Evolutionary conservation across 208 protist species (phyloP).

Genomic region (Leishmania tarentolae): DNA sequence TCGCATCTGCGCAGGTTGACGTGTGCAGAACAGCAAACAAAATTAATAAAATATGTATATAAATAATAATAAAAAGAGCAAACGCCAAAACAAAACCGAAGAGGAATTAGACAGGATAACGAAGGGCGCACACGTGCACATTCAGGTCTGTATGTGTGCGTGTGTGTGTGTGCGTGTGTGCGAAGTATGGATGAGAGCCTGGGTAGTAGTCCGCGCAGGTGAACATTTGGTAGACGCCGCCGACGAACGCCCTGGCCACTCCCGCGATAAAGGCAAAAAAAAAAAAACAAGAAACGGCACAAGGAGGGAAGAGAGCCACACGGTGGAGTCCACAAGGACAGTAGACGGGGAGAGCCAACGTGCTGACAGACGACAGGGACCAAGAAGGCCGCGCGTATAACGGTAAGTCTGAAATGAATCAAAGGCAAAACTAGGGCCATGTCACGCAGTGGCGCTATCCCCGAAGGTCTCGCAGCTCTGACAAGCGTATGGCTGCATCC

Average conservation of each 20-base stretch:
- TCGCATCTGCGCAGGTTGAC: not conserved
- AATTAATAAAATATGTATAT: too few relatives aligned
- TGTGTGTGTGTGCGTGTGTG: too few relatives aligned
- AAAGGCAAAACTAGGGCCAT: not conserved
- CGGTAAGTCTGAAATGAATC: not conserved
- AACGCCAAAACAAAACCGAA: too few relatives aligned
- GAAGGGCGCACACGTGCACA: too few relatives aligned
- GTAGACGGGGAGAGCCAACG: not conserved
- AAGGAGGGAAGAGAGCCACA: not conserved
- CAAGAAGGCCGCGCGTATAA: not conserved
- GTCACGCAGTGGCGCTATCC: not conserved
- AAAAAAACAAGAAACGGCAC: not conserved
- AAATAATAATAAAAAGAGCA: not conserved
- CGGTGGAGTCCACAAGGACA: not conserved
- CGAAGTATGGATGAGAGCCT: too few relatives aligned
- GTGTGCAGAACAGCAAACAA: not conserved
- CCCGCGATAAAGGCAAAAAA: not conserved
- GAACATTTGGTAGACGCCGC: too few relatives aligned
- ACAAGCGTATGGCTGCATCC: not conserved
- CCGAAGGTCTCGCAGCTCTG: not conserved
- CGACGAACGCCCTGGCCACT: too few relatives aligned
- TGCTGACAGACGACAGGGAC: not conserved
- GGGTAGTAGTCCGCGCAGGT: too few relatives aligned
- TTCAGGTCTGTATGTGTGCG: too few relatives aligned
- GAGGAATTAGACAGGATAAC: too few relatives aligned